Conservation (phyloP, 148 eudicot species). For the Rhododendron ovatum region DNA sequence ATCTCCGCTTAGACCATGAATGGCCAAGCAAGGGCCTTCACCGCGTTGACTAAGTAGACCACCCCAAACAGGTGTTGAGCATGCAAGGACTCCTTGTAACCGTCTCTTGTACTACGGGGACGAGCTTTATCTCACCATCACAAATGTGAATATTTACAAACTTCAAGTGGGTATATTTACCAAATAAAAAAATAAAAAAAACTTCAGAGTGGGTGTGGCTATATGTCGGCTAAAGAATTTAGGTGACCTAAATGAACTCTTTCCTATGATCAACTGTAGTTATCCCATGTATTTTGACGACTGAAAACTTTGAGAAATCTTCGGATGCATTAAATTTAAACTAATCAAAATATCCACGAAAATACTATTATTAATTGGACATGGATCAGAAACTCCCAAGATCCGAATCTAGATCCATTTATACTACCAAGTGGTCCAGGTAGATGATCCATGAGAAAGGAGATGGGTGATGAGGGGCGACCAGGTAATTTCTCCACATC, state of each 20-base stretch:
- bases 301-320: not conserved
- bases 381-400: not conserved
- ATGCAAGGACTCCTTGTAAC: too few species aligned
- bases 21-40: too few species aligned
- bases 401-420: not conserved
- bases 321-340: not conserved
- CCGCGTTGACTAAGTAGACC: too few species aligned
- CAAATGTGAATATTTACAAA: not conserved
- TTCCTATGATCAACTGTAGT: not conserved
- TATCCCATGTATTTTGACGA: not conserved
- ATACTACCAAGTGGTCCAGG: not conserved
- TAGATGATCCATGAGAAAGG: not conserved
- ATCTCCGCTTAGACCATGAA: too few species aligned
- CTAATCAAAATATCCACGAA: not conserved
- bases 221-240: not conserved
- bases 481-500: not conserved
- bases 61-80: too few species aligned
- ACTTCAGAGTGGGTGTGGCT: not conserved
- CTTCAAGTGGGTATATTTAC: not conserved
- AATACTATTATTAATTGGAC: not conserved
- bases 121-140: not conserved
- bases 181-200: too few species aligned
- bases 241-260: not conserved
- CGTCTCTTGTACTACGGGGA: too few species aligned
- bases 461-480: not conserved